phyloP scores from a whole-genome alignment of 441 rosid species.

The Capsella rubella region DNA sequence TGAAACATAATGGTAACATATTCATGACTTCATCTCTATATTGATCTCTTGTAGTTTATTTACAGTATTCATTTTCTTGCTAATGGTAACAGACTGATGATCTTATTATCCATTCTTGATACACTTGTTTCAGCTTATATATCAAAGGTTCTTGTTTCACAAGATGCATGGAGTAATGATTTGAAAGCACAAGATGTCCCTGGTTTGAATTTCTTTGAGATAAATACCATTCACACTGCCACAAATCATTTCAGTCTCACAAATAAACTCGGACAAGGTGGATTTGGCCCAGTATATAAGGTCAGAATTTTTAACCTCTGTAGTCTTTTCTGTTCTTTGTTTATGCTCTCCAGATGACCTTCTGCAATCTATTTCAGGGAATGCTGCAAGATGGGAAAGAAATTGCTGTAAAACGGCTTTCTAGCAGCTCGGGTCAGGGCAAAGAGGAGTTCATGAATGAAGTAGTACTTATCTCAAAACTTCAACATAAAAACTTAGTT shows the following conservation, averaged over 20 bases:
- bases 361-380: constrained; percentile 33
- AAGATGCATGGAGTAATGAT: constrained; percentile 15
- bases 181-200: constrained; percentile 3
- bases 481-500: constrained; percentile 46
- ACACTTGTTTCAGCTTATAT: not conserved
- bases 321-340: not conserved
- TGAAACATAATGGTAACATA: constrained; percentile 4
- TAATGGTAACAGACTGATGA: not conserved
- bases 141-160: not conserved
- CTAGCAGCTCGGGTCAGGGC: constrained; percentile 49
- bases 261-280: constrained; percentile 41
- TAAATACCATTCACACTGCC: constrained; percentile 25
- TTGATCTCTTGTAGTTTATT: not conserved
- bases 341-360: not conserved
- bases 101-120: not conserved
- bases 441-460: constrained; percentile 55
- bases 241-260: constrained; percentile 19
- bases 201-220: constrained; percentile 19
- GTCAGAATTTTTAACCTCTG: not conserved
- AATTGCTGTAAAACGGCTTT: constrained; percentile 45
- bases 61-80: not conserved
- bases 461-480: constrained; percentile 52
- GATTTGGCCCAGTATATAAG: constrained; percentile 38
- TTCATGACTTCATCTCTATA: not conserved
- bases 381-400: constrained; percentile 38